Conservation (phyloP, 805 yeast species). For the Metschnikowia matae region DNA sequence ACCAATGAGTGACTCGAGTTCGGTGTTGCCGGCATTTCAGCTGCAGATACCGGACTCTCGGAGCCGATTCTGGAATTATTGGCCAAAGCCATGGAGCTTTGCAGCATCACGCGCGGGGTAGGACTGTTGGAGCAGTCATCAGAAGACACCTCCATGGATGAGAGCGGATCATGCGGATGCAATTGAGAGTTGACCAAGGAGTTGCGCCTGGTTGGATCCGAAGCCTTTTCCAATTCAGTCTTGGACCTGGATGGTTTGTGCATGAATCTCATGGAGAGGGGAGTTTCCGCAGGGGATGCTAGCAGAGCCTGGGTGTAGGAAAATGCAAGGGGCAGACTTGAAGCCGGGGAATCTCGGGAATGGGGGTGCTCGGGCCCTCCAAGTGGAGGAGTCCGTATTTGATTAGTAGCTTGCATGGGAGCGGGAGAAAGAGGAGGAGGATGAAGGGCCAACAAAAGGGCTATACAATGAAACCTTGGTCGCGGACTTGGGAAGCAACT, state of each 20-base stretch:
- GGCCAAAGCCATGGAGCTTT: not conserved
- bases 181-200: slow-evolving; percentile 21
- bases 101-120: not conserved
- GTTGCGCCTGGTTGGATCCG: slow-evolving; percentile 26
- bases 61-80: not conserved
- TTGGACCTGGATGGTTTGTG: slow-evolving; percentile 38
- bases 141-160: not conserved
- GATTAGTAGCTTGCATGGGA: not conserved
- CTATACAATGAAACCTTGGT: not conserved
- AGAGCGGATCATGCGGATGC: slow-evolving; percentile 2
- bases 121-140: slow-evolving; percentile 1
- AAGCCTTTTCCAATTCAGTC: slow-evolving; percentile 28
- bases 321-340: not conserved
- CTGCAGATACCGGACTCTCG: not conserved
- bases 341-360: not conserved
- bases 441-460: not conserved
- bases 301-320: not conserved
- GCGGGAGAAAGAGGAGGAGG: not conserved
- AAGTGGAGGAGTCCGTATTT: not conserved
- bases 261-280: slow-evolving; percentile 33
- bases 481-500: not conserved
- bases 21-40: not conserved
- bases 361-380: not conserved
- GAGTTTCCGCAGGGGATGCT: slow-evolving; percentile 10
- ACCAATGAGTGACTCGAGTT: slow-evolving; percentile 33